A percentile compares a stretch with the other conserved stretches of the same genome.
Evolutionary conservation across 805 yeast genomes (phyloP).

Genomic region (Monosporozyma yasuniensis): DNA sequence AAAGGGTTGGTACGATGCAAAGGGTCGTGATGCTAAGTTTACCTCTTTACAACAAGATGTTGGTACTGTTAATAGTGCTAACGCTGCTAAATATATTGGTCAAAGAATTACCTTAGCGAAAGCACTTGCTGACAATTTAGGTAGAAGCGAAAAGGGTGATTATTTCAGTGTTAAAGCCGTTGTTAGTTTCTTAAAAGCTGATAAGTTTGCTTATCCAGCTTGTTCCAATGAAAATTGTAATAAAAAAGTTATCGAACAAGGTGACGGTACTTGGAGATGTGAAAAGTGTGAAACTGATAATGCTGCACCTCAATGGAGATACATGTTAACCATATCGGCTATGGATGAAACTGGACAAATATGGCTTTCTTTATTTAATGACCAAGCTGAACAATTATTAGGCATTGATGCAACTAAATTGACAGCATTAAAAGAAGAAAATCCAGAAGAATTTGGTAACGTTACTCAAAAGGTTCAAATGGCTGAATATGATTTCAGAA

Average conservation of each 20-base stretch:
- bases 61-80: slow-evolving; percentile 25
- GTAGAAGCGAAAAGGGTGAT: slow-evolving; percentile 70
- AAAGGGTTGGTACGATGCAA: slow-evolving; percentile 91
- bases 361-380: slow-evolving; percentile 84
- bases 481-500: slow-evolving; percentile 63
- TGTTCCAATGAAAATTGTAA: slow-evolving; percentile 71
- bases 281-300: slow-evolving; percentile 76
- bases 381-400: slow-evolving; percentile 61
- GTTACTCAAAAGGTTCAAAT: slow-evolving; percentile 45
- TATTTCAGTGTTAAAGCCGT: slow-evolving; percentile 70
- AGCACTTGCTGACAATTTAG: slow-evolving; percentile 59
- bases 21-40: slow-evolving; percentile 57
- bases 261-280: slow-evolving; percentile 81
- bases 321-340: slow-evolving; percentile 66
- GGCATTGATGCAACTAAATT: slow-evolving; percentile 57
- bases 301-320: slow-evolving; percentile 67
- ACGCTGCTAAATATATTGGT: slow-evolving; percentile 35
- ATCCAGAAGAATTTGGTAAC: slow-evolving; percentile 38
- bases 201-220: slow-evolving; percentile 82
- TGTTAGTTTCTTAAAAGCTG: slow-evolving; percentile 60
- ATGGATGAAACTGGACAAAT: slow-evolving; percentile 74
- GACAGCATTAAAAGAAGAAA: slow-evolving; percentile 38
- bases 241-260: slow-evolving; percentile 70
- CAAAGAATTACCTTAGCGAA: slow-evolving; percentile 59
- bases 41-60: slow-evolving; percentile 50